Evolutionary conservation across 768 basidiomycete genomes (phyloP).

Genomic region (Termitomyces sp.): DNA sequence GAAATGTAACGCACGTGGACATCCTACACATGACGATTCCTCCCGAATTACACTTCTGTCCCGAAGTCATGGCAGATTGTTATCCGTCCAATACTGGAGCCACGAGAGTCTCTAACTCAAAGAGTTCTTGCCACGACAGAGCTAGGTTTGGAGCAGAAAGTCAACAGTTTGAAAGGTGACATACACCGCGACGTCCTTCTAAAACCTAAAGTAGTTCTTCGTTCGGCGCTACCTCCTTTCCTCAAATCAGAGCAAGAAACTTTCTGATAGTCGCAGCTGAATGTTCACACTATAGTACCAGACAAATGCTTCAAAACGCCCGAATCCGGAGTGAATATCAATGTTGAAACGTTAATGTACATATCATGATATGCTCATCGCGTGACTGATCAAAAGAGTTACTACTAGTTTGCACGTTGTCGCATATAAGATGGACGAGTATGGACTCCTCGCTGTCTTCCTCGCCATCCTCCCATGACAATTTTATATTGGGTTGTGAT

Average conservation of each 20-base stretch:
- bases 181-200: neutral
- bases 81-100: neutral
- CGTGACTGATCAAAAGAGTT: too few relatives aligned
- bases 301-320: too few relatives aligned
- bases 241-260: neutral
- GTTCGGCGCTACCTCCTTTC: neutral
- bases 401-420: too few relatives aligned
- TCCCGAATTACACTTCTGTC: conserved; percentile 1
- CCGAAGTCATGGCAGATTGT: conserved; percentile 1
- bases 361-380: too few relatives aligned
- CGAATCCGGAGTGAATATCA: too few relatives aligned
- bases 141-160: neutral
- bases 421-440: too few relatives aligned
- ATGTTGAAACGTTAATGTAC: too few relatives aligned
- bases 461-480: too few relatives aligned
- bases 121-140: conserved; percentile 1
- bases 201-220: conserved; percentile 1
- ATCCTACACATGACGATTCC: neutral
- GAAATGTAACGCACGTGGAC: conserved; percentile 6
- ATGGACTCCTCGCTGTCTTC: too few relatives aligned
- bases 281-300: too few relatives aligned
- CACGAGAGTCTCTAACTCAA: neutral
- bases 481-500: too few relatives aligned
- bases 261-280: neutral
- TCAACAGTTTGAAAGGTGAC: neutral